Percentiles rank a stretch among this genome's conserved stretches.
Evolutionary conservation across 495 filamentous ascomycete genomes (phyloP).

Genomic region (Trichoderma reesei): DNA sequence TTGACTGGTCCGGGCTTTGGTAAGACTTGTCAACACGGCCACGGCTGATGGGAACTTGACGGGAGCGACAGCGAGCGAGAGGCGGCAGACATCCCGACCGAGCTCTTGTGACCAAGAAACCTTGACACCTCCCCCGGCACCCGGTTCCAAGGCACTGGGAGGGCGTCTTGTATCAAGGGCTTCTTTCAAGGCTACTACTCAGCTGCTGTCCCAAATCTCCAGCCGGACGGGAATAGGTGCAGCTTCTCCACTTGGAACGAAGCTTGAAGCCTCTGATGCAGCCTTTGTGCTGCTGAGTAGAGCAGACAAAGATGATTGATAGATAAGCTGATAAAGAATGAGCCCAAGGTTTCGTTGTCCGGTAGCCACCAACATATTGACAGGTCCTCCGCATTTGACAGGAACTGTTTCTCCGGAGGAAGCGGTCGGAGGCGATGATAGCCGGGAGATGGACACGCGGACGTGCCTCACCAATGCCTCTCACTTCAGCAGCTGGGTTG

Average conservation of each 20-base stretch:
- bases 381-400: background rate
- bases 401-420: too few species aligned
- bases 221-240: background rate
- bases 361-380: background rate
- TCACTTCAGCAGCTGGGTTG: too few species aligned
- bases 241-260: background rate
- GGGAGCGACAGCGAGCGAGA: background rate
- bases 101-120: background rate
- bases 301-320: background rate
- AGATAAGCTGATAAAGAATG: background rate
- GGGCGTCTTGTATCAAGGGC: too few species aligned
- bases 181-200: background rate
- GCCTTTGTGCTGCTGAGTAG: background rate
- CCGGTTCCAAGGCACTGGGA: background rate
- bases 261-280: background rate
- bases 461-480: too few species aligned
- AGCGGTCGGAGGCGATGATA: too few species aligned
- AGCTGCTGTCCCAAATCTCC: background rate
- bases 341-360: background rate
- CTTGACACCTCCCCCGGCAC: background rate
- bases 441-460: too few species aligned
- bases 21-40: background rate
- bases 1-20: background rate
- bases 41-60: background rate
- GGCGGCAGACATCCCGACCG: background rate